Conservation (phyloP, 2,329 filamentous ascomycete genomes). For the Xylaria hypoxylon region DNA sequence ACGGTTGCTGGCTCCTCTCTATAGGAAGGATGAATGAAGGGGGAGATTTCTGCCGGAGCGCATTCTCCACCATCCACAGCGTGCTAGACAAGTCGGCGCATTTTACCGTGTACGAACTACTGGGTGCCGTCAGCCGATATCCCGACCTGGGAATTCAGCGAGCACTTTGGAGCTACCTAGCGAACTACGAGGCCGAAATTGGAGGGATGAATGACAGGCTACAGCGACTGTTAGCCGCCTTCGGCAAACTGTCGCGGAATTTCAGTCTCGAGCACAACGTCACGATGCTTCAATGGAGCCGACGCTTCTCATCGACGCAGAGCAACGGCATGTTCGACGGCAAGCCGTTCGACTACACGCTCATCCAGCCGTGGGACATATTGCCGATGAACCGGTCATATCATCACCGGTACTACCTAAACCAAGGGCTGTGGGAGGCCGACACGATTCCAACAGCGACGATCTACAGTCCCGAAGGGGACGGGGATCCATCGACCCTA, state of each 20-base stretch:
- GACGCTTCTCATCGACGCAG: slow-evolving; percentile 42
- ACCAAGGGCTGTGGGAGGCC: slow-evolving; percentile 43
- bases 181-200: slow-evolving; percentile 33
- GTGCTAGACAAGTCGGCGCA: slow-evolving; percentile 45
- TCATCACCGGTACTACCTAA: slow-evolving; percentile 47
- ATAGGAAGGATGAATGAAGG: slow-evolving; percentile 43
- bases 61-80: slow-evolving; percentile 44
- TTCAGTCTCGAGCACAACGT: slow-evolving; percentile 42
- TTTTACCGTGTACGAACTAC: slow-evolving; percentile 41
- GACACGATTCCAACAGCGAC: slow-evolving; percentile 45
- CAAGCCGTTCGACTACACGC: slow-evolving; percentile 47
- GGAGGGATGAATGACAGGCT: slow-evolving; percentile 41
- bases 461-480: slow-evolving; percentile 39
- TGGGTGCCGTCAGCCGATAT: slow-evolving; percentile 30
- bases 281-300: slow-evolving; percentile 43
- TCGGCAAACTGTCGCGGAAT: slow-evolving; percentile 41
- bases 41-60: slow-evolving; percentile 42
- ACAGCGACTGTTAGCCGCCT: slow-evolving; percentile 40
- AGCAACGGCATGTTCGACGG: slow-evolving; percentile 46
- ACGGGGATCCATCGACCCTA: slow-evolving; percentile 41
- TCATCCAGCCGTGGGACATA: slow-evolving; percentile 48
- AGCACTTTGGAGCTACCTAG: slow-evolving; percentile 46
- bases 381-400: slow-evolving; percentile 44
- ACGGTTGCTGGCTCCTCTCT: slow-evolving; percentile 48
- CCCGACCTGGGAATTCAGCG: slow-evolving; percentile 42